These are phyloP conservation scores for Dalbergia oliveri DNA, from an alignment of 306 rosid genomes.

Conservation along the genomic window DNA sequence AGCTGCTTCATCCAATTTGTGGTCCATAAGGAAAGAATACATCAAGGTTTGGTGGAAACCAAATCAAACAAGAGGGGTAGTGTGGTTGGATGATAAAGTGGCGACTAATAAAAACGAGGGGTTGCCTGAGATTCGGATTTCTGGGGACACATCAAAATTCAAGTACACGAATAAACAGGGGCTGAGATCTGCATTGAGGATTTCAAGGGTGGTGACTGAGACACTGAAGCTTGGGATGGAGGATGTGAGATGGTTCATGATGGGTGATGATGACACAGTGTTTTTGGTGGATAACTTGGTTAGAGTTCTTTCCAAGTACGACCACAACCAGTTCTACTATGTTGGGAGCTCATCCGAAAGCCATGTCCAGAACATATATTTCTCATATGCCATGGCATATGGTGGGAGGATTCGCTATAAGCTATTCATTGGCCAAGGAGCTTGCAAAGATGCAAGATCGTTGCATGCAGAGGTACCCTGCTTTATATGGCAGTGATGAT, in stretches of 20 bases:
- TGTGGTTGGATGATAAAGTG: slow-evolving; percentile 77
- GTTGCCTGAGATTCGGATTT: slow-evolving; percentile 72
- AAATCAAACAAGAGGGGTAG: slow-evolving; percentile 76
- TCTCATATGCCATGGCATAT: slow-evolving; percentile 85
- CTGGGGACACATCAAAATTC: slow-evolving; percentile 61
- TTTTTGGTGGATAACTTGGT: slow-evolving; percentile 79
- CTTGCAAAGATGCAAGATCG: slow-evolving; percentile 84
- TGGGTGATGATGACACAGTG: slow-evolving; percentile 93
- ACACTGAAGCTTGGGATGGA: slow-evolving; percentile 76
- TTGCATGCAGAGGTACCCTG: slow-evolving; percentile 82
- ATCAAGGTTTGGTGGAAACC: slow-evolving; percentile 89
- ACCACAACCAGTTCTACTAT: slow-evolving; percentile 73
- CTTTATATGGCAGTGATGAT: slow-evolving; percentile 85
- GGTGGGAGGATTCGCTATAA: slow-evolving; percentile 95
- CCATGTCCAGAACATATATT: slow-evolving; percentile 81
- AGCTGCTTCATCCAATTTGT: slow-evolving; percentile 76
- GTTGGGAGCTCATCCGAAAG: slow-evolving; percentile 89
- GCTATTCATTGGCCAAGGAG: slow-evolving; percentile 82
- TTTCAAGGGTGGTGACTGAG: slow-evolving; percentile 81
- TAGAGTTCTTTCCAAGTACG: slow-evolving; percentile 72
- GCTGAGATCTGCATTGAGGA: slow-evolving; percentile 78
- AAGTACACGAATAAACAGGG: slow-evolving; percentile 79
- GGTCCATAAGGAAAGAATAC: slow-evolving; percentile 77
- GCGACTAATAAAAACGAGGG: slow-evolving; percentile 43
- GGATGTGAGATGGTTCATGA: slow-evolving; percentile 90